These are phyloP conservation scores for Phytophthora ramorum DNA, from an alignment of 352 stramenopile genomes.

Conservation along the genomic window DNA sequence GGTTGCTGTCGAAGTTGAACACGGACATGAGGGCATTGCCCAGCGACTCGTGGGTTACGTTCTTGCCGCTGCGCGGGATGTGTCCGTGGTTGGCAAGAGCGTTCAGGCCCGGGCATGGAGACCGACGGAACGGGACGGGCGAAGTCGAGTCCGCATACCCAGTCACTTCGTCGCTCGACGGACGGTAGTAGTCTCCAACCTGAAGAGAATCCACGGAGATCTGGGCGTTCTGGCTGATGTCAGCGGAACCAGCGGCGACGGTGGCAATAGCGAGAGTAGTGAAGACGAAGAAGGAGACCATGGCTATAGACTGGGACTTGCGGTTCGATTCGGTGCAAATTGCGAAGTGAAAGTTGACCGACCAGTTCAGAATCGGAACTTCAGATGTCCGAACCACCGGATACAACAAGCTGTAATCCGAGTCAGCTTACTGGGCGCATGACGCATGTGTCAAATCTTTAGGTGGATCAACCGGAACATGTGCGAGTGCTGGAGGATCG, in stretches of 20 bases:
- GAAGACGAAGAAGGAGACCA: slow-evolving; percentile 23
- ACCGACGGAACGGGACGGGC: slow-evolving; percentile 32
- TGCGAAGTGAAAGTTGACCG: slow-evolving; percentile 14
- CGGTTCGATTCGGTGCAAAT: slow-evolving; percentile 2
- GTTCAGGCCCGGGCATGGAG: slow-evolving; percentile 55
- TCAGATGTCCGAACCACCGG: slow-evolving; percentile 16
- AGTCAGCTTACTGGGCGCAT: slow-evolving; percentile 18
- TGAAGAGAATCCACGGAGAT: slow-evolving; percentile 21
- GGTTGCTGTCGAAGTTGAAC: slow-evolving; percentile 35
- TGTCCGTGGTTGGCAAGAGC: slow-evolving; percentile 60
- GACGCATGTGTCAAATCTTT: slow-evolving; percentile 14
- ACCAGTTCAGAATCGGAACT: neutral
- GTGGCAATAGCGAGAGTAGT: slow-evolving; percentile 9
- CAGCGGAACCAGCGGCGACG: slow-evolving; percentile 21
- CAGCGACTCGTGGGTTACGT: slow-evolving; percentile 38
- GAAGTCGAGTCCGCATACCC: slow-evolving; percentile 34
- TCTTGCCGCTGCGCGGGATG: slow-evolving; percentile 53
- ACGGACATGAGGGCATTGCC: slow-evolving; percentile 31
- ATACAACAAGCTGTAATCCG: neutral
- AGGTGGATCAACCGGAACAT: slow-evolving; percentile 9
- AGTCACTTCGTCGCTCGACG: slow-evolving; percentile 34
- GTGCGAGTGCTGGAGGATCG: slow-evolving; percentile 9
- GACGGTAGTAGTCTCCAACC: slow-evolving; percentile 42
- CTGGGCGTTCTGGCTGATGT: slow-evolving; percentile 13
- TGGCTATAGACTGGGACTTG: slow-evolving; percentile 3